These are phyloP conservation scores for Erodium trifolium DNA, from an alignment of 441 rosid species.

Conservation along the genomic window DNA sequence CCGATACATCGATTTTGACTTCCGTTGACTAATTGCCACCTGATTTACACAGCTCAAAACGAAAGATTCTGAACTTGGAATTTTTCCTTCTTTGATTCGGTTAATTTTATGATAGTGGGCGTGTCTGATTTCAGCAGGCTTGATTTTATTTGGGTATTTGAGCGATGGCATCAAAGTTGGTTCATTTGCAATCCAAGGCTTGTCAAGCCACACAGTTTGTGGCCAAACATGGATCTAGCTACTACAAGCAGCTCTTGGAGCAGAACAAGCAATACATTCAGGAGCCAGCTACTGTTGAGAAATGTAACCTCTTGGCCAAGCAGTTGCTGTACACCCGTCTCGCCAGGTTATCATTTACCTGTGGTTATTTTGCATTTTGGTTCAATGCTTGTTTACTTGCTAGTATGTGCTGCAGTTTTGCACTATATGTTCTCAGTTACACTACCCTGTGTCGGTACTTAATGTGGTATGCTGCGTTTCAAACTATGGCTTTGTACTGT, in stretches of 20 bases:
- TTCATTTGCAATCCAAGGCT: not conserved
- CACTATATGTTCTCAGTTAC: not conserved
- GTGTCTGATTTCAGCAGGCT: not conserved
- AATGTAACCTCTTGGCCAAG: not conserved
- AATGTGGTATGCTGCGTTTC: no score
- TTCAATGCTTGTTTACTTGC: not conserved
- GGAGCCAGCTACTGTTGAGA: not conserved
- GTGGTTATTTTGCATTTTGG: not conserved
- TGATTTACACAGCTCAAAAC: not conserved
- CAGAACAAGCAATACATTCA: not conserved
- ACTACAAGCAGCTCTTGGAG: slow-evolving; percentile 1
- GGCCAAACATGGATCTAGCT: not conserved
- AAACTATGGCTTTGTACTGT: not conserved
- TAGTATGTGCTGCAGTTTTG: not conserved
- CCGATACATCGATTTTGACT: not conserved
- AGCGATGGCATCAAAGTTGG: not conserved
- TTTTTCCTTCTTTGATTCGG: not conserved
- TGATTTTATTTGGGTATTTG: not conserved
- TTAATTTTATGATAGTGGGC: not conserved
- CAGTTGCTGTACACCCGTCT: not conserved
- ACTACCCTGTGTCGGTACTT: not conserved
- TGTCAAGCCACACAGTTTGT: not conserved
- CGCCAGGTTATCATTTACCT: not conserved
- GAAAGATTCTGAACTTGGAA: not conserved
- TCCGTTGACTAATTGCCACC: not conserved